Evolutionary conservation across 176 grass and related monocot species (phyloP), one percentile per base, ranked within the genome.

Genomic region (Musa beccarii): DNA sequence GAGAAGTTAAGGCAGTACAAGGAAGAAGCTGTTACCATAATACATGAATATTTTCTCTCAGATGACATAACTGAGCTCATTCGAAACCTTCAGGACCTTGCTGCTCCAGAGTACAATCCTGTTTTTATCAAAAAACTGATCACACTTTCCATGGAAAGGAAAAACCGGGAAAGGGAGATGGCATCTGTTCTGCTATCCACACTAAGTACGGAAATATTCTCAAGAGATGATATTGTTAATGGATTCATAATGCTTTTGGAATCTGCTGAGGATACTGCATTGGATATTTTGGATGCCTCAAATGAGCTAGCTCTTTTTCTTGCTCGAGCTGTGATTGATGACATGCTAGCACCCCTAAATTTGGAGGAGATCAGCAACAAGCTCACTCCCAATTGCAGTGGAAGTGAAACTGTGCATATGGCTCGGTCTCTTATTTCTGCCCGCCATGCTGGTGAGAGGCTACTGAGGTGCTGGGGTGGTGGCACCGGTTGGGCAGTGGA

Each of bases 81-180:
- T 54, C 75, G 78, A 80, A 96, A 84, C 75, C 81, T 96, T 50
- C 75, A 96, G 81, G 92, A 96, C 61, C 89, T 96, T 56, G 82
- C 77, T 1, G 77, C 34, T 72, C 89, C 89, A 79, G 83, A 92
- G 71, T 87, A 92, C 69, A 92, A 96, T 52, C 84, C 92, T 0
- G 75, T 92, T 66, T 96, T 96, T 66, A 81, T 96, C 74, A 96
- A 96, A 82, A 96, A 96, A 72, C 84, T 96, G 57, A 84, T 96
- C 54, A 96, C 92, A 63, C 88, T 89, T 67, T 89, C 92, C 14
- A 84, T 96, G 92, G 92, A 96, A 63, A 86, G 86, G 63, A 96
- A 92, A 80, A 96, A 96, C 71, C 82, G 92, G 71, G 92, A 96
- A 82, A 96, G 87, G 85, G 92, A 96, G 68, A 96, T 96, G 92